Percentiles rank a stretch among this genome's conserved stretches.
Conservation (phyloP, 768 basidiomycete species). For the Hygrocybe coccinea region DNA sequence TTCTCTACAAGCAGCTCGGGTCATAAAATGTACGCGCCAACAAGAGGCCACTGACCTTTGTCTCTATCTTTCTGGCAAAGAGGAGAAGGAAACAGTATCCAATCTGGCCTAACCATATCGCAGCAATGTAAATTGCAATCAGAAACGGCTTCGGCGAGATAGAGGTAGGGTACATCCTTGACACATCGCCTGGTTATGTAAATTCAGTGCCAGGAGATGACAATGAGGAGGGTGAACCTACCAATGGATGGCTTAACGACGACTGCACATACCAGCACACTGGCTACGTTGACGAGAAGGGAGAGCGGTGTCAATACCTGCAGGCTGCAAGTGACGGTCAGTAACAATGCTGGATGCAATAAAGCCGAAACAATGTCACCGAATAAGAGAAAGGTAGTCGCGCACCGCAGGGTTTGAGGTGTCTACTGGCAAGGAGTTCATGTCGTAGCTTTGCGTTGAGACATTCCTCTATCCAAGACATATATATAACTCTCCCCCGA, state of each 20-base stretch:
- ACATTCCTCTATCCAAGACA: neutral
- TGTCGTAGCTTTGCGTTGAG: conserved; percentile 16
- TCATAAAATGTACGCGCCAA: conserved; percentile 3
- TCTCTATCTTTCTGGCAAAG: conserved; percentile 65
- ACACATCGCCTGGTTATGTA: conserved; percentile 42
- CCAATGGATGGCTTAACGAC: conserved; percentile 63
- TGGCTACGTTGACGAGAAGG: conserved; percentile 73
- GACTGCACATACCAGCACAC: conserved; percentile 61
- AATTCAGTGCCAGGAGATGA: neutral
- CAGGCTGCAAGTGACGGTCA: conserved; percentile 38
- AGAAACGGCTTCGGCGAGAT: conserved; percentile 61
- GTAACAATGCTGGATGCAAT: no score
- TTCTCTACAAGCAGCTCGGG: conserved; percentile 37
- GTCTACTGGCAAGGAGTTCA: conserved; percentile 58
- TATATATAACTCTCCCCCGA: neutral
- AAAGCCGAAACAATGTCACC: conserved; percentile 30
- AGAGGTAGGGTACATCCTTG: conserved; percentile 55
- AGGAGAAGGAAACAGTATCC: conserved; percentile 82
- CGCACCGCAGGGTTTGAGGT: conserved; percentile 54
- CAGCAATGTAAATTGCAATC: conserved; percentile 56
- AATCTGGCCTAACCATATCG: conserved; percentile 62
- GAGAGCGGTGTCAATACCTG: conserved; percentile 87
- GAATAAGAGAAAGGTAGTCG: conserved; percentile 61
- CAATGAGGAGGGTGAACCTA: conserved; percentile 18
- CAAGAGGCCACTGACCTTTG: conserved; percentile 52